Percentiles rank a stretch among this genome's conserved stretches.
phyloP scores from a whole-genome alignment of 129 eudicot genomes.

The Helichrysum umbraculigerum region DNA sequence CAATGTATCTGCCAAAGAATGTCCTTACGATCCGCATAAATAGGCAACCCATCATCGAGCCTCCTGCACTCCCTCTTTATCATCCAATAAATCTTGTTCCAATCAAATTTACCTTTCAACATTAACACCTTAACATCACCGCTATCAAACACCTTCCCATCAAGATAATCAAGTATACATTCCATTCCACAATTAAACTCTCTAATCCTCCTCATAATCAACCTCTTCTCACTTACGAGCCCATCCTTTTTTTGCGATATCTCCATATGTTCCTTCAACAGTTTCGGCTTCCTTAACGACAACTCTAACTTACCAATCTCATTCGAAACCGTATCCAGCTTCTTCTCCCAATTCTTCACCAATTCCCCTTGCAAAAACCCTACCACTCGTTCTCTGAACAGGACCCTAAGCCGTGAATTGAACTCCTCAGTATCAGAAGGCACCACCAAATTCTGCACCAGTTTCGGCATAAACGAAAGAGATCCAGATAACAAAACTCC shows the following conservation, averaged over 20 bases:
- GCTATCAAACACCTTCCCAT: conserved; percentile 33
- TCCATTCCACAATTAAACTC: conserved; percentile 59
- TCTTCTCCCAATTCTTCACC: conserved; percentile 45
- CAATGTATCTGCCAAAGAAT: conserved; percentile 44
- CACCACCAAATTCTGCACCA: conserved; percentile 41
- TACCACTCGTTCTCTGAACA: conserved; percentile 42
- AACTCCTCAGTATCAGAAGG: conserved; percentile 64
- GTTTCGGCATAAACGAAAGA: conserved; percentile 36
- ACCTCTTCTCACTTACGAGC: conserved; percentile 37
- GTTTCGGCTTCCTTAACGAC: conserved; percentile 25
- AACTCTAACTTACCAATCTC: conserved; percentile 36
- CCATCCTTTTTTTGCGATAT: conserved; percentile 37
- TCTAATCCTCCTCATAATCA: conserved; percentile 40
- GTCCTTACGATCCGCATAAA: conserved; percentile 61
- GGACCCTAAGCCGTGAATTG: conserved; percentile 39
- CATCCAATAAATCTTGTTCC: conserved; percentile 54
- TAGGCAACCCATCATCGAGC: conserved; percentile 76
- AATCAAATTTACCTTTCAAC: conserved; percentile 44
- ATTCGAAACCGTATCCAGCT: conserved; percentile 19
- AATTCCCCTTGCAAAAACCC: conserved; percentile 46
- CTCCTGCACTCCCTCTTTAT: conserved; percentile 76
- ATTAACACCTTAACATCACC: conserved; percentile 39
- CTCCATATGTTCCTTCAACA: conserved; percentile 20
- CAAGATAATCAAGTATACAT: conserved; percentile 51
- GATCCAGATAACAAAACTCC: conserved; percentile 27